Evolutionary conservation across 2,329 filamentous ascomycete genomes (phyloP), one percentile per base, ranked within the genome.

Genomic region (Diplodia intermedia): DNA sequence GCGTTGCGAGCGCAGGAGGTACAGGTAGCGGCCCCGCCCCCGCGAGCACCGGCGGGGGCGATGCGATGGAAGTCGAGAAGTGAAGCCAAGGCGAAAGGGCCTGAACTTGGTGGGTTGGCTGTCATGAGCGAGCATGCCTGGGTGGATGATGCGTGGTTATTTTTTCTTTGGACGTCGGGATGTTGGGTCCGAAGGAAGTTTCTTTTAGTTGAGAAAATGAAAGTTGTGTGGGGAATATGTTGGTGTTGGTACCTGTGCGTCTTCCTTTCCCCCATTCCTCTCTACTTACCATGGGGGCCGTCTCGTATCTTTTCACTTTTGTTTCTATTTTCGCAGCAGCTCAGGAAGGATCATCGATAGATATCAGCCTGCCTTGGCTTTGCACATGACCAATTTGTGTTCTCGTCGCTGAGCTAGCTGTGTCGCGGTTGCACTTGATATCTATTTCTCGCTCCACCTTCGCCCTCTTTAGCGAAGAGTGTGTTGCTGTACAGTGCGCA

Each of bases 21-120:
- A 47, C 43, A 9, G 43, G 54, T 7, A 40, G 9, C 14, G 54
- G 54, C 31, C 43, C 60, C 14, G 60, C 29, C 4, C 60, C 60
- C 1, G 29, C 26, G 12, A 36, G 40, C 15, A 49, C 56, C 12
- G 56, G 56, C 14, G 54, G 54, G 20, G 62, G 23, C 20, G 62
- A 65, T 12, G 7, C 36, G 36, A 65, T 65, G 62, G 62, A 54
- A 15, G 31, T 54, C n/a, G 54, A 56, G n/a, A 56, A 56, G 33
- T 38, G 33, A 40, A 36, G 43, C 43, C 18, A 47, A 47, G n/a
- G 43, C n/a, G 18, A 47, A 7, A 47, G n/a, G 40, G 11, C 20
- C 43, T 11, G 43, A 20, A 47, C 18, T 11, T 20, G 18, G 43
- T 47, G 18, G 43, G 18, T 20, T 8, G 3, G 18, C 40, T 6